Base-by-base conservation (phyloP, 2,329 filamentous ascomycete species). In the Aspergillus quadricinctus region DNA sequence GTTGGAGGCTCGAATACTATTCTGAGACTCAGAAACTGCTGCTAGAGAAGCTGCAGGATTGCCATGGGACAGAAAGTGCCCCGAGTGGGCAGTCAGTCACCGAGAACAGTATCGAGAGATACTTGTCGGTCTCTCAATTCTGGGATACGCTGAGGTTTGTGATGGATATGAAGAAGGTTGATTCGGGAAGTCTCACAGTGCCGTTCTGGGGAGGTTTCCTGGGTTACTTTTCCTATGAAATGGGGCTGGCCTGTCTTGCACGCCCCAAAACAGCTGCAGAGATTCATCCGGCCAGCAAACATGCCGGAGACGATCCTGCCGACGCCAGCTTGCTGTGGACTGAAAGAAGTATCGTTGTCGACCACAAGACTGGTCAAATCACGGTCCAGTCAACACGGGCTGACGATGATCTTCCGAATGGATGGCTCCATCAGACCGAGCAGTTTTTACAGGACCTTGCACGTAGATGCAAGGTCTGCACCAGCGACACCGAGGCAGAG, bases 211-310 rank as follows among this genome's bases (percentile, higher is more conserved):
- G 90, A 52, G 92, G 92, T 0, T 86, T 96, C 57, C 84, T 96
- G 75, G 92, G 92, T 0, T 95, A 88, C 66, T 82, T 91, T 51
- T 91, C 89, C 0, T 96, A 96, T 58, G 92, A 96, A 71, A 84
- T 92, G 69, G 90, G 90, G 0, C 76, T 95, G 1, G 77, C 71
- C 6, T 67, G 71, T 50, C 61, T 84, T 80, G 19, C 85, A 86
- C 72, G 71, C 49, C 65, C 69, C 2, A 67, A 69, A 61, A 65
- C 61, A 55, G 54, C 46, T 49, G 57, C 43, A 29, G 48, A 35
- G 17, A 49, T 45, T 7, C 41, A 48, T 25, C 35, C 9, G 25
- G 19, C 9, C n/a, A 45, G 23, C 21, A 45, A 35, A 9, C 28
- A 28, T 28, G 46, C 53, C 11, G 28, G 46, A 21, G 61, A 80